Evolutionary conservation across 1,139 yeast species (phyloP), one percentile per base, ranked within the genome.

Genomic region (Blastobotrys serpentis): DNA sequence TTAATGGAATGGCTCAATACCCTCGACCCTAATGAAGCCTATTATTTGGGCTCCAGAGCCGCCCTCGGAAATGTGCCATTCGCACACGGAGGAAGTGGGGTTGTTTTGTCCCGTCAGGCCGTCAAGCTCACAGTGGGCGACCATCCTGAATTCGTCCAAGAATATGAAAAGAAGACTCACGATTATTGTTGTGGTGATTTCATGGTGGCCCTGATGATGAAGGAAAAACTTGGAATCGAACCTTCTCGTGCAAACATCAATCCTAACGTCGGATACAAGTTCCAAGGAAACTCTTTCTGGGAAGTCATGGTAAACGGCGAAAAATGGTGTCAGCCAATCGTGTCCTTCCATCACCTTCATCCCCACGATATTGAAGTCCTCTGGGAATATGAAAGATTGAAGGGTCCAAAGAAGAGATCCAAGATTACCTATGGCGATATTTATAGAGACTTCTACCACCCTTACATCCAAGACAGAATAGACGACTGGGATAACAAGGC

Each of bases 61-160:
- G 65, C 61, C 17, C 44, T 49, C 16, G 55, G 50, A 10, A 50
- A 49, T n/a, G 25, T 51, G 23, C 52, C 55, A 13, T 69, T 69
- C 55, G 73, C 71, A 2, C 70, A 68, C 47, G 73, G 73, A 2
- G 73, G 73, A 5, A 59, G 69, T 4, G 72, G 68, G 1, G 67
- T 68, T 1, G 65, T 68, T 3, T 49, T 69, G 7, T 67, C 72
- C 2, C 56, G 61, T 2, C 61, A 52, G 10, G 65, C 68, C 2
- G 53, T 67, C 57, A 53, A 60, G 42, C 48, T 49, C 37, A 56
- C 55, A 10, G 47, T 53, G 4, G 66, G 65, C 33, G 53, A 57
- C 51, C 55, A 57, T 34, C 60, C 61, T 10, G 61, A 64, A 25
- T 48, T 51, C 5, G 51, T 53, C 13, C 42, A 51, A 26, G 55